These are phyloP conservation scores for Tricholomella constricta DNA, from an alignment of 768 basidiomycete species.

Conservation along the genomic window DNA sequence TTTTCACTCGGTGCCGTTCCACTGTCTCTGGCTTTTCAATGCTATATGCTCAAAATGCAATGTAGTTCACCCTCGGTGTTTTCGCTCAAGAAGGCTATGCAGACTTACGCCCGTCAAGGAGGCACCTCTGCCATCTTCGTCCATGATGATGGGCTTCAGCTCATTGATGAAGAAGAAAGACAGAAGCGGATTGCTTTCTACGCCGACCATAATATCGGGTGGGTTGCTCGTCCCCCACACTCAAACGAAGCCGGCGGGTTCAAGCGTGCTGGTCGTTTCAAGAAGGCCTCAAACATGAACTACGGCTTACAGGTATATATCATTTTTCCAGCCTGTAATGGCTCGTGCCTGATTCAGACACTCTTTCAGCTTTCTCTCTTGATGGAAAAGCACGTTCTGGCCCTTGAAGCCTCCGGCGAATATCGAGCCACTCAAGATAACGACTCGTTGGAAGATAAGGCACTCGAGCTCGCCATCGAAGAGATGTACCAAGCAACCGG, in stretches of 20 bases:
- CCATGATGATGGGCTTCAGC: slow-evolving; percentile 83
- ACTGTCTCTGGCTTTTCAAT: slow-evolving; percentile 5
- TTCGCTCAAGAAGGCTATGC: slow-evolving; percentile 84
- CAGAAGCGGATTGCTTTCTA: slow-evolving; percentile 74
- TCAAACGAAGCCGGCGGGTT: slow-evolving; percentile 61
- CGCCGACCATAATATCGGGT: slow-evolving; percentile 75
- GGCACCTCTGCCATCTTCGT: slow-evolving; percentile 79
- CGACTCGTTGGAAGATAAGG: slow-evolving; percentile 66
- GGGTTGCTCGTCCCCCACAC: slow-evolving; percentile 81
- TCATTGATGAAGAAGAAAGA: slow-evolving; percentile 61
- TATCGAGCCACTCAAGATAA: slow-evolving; percentile 38
- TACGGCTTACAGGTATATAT: slow-evolving; percentile 54
- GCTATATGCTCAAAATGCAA: slow-evolving; percentile 9
- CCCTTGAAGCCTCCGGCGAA: slow-evolving; percentile 44
- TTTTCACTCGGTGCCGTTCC: slow-evolving; percentile 1
- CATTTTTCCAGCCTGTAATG: neutral
- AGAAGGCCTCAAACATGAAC: slow-evolving; percentile 92
- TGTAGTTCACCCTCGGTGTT: slow-evolving; percentile 70
- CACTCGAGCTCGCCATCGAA: slow-evolving; percentile 73
- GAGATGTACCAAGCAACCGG: slow-evolving; percentile 66
- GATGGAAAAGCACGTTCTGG: slow-evolving; percentile 53
- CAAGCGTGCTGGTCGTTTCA: slow-evolving; percentile 85
- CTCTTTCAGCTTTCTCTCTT: slow-evolving; percentile 59
- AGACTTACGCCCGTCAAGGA: slow-evolving; percentile 90
- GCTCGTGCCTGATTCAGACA: slow-evolving; percentile 3